Evolutionary conservation across 805 yeast species (phyloP), one percentile per base, ranked within the genome.

Genomic region (Pichia nanzhaoensis): DNA sequence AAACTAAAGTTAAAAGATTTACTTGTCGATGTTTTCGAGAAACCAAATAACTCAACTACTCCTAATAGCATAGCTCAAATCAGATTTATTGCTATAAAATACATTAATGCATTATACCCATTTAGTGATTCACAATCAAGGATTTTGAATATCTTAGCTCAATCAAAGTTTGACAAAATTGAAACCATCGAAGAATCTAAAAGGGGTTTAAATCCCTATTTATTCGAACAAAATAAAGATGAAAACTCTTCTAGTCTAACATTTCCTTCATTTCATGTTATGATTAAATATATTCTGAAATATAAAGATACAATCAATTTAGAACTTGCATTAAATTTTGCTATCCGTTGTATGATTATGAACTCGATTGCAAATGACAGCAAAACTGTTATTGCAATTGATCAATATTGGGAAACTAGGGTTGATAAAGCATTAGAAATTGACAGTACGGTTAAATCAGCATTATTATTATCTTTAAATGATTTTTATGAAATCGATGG

Each of bases 191-290:
- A 88, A 55, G 96, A 88, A 59, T 83, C 96, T 0, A 61, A 60
- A 5, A 78, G 77, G 50, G 97, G 97, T 0, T 65, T 91, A 24
- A 80, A 88, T 60, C 96, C 96, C 0, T 77, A 84, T 59, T 83
- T 34, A 16, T 44, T 44, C 14, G 30, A 30, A 3, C 31, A 47
- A 24, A 31, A 32, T n/a, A 39, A 39, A 2, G 64, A 69, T 10
- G 57, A 54, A 0, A 61, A 19, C 4, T 10, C 6, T 7, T 24
- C 28, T 7, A 10, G 28, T 24, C 7, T 70, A 1, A 52, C 54
- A 16, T 81, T 87, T 50, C 95, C 96, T 1, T 45, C 58, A 0
- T 82, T 84, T 51, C 45, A 54, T 1, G 64, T 64, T 0, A 64
- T 74, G 50, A 64, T 75, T 4, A 35, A 43, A 1, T 48, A 55